Conservation (phyloP, 2,329 filamentous ascomycete species). For the Neurospora sp. region DNA sequence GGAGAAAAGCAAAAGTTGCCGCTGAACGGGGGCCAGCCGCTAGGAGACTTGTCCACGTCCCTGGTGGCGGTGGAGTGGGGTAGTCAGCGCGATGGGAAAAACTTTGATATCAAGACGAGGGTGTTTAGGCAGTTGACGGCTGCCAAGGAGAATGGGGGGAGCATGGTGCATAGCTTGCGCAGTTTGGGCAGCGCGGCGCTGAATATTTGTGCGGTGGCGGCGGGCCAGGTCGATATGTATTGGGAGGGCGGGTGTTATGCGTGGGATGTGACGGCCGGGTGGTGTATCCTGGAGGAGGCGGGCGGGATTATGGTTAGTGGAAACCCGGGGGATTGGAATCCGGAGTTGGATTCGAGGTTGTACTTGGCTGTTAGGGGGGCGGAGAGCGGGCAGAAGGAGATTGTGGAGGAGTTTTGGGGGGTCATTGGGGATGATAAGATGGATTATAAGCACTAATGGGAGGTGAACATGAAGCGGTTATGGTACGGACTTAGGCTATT, state of each 20-base stretch:
- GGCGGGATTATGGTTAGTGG: slow-evolving; percentile 64
- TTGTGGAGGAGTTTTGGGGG: slow-evolving; percentile 56
- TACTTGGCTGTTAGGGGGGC: slow-evolving; percentile 56
- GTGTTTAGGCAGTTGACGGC: slow-evolving; percentile 55
- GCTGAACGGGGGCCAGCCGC: slow-evolving; percentile 39
- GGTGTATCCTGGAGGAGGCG: slow-evolving; percentile 66
- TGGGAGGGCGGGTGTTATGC: slow-evolving; percentile 82
- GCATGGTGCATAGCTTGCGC: slow-evolving; percentile 69
- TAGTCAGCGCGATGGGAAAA: slow-evolving; percentile 54
- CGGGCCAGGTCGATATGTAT: slow-evolving; percentile 62
- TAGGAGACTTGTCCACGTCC: slow-evolving; percentile 50
- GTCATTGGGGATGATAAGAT: slow-evolving; percentile 46
- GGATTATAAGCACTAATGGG: slow-evolving; percentile 24
- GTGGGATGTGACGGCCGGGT: slow-evolving; percentile 77
- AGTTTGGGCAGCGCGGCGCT: slow-evolving; percentile 63
- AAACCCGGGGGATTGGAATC: slow-evolving; percentile 65
- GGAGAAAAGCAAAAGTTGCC: slow-evolving; percentile 24
- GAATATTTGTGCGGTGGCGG: slow-evolving; percentile 64
- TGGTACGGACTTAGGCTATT: neutral
- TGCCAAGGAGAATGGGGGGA: slow-evolving; percentile 51
- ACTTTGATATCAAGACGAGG: slow-evolving; percentile 59
- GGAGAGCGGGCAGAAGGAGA: slow-evolving; percentile 47
- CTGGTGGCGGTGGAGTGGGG: slow-evolving; percentile 70
- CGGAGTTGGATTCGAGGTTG: slow-evolving; percentile 46
- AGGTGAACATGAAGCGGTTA: neutral